A percentile compares a stretch with the other conserved stretches of the same genome.
Evolutionary conservation across 208 protist genomes (phyloP).

Genomic region (Leishmania tropica): DNA sequence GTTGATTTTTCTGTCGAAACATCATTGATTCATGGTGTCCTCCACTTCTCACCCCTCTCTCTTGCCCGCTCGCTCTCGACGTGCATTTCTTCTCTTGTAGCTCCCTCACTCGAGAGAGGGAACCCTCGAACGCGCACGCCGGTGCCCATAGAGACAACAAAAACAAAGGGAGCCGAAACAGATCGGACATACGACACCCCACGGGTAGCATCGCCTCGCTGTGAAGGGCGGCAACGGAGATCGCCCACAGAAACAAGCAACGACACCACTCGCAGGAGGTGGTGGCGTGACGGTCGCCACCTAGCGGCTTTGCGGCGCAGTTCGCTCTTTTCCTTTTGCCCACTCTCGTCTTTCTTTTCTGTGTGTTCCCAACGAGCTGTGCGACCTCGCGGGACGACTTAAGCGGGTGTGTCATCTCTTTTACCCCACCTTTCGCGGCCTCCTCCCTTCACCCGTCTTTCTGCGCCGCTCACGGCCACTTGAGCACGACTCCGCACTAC

Average conservation of each 20-base stretch:
- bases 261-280: neutral
- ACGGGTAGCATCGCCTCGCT: neutral
- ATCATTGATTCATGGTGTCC: neutral
- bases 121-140: neutral
- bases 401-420: neutral
- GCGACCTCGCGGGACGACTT: neutral
- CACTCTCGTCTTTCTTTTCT: neutral
- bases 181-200: neutral
- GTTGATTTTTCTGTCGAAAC: neutral
- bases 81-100: slow-evolving; percentile 5
- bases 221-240: neutral
- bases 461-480: neutral
- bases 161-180: too few relatives aligned
- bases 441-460: neutral
- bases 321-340: slow-evolving; percentile 18
- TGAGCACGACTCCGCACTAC: neutral
- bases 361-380: neutral
- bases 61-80: neutral
- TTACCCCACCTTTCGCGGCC: neutral
- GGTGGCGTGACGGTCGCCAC: neutral
- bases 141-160: neutral
- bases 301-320: too few relatives aligned
- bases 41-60: neutral
- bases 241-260: neutral
- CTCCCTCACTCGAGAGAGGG: neutral